phyloP scores from a whole-genome alignment of 331 rosid genomes.

The Spiraea crenata region DNA sequence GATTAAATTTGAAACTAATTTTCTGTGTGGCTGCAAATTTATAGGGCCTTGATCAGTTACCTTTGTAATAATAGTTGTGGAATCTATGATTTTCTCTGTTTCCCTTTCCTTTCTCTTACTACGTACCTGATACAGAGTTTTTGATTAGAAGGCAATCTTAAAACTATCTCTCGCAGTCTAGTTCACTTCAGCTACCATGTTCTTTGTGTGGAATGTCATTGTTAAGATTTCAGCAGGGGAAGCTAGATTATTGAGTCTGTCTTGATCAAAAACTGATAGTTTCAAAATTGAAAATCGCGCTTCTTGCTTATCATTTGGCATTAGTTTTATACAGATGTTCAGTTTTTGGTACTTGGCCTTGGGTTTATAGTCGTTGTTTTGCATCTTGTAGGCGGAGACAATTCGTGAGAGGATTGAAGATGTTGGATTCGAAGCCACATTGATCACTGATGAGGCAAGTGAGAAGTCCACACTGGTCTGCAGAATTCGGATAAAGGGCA shows the following conservation, averaged over 20 bases:
- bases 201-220: too few species aligned
- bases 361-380: background rate
- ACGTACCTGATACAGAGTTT: background rate
- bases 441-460: slow-evolving; percentile 34
- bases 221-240: background rate
- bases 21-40: background rate
- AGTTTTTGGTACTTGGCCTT: background rate
- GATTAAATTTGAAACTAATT: too few species aligned
- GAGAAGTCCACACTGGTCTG: slow-evolving; percentile 47
- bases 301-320: background rate
- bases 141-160: background rate
- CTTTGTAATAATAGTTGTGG: background rate
- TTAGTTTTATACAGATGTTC: background rate
- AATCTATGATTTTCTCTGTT: background rate
- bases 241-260: background rate
- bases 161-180: background rate
- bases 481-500: slow-evolving; percentile 57
- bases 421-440: slow-evolving; percentile 69
- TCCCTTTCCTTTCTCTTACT: background rate
- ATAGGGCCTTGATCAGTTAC: background rate
- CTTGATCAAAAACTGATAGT: background rate
- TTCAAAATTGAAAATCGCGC: background rate
- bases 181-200: background rate
- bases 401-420: slow-evolving; percentile 78
- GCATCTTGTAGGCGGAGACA: slow-evolving; percentile 52